A percentile compares a stretch with the other conserved stretches of the same genome.
Evolutionary conservation across 2,329 filamentous ascomycete species (phyloP).

Genomic region (Leptoxyphium fumago): DNA sequence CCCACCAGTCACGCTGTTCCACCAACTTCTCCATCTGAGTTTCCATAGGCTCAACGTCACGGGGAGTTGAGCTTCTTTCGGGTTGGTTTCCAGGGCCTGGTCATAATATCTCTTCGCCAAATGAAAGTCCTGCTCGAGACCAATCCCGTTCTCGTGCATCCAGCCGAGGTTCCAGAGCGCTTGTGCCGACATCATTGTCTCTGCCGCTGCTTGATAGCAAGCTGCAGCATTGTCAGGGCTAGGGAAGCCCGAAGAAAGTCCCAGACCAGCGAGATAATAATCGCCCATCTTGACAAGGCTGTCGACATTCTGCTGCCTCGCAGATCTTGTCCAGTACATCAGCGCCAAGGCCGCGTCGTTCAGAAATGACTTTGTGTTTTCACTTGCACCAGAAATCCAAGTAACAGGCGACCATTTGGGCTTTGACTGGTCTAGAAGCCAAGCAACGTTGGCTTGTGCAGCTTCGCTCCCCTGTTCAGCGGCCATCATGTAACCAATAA

Average conservation of each 20-base stretch:
- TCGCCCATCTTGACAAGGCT: constrained; percentile 96
- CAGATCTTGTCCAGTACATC: constrained; percentile 89
- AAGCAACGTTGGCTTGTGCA: constrained; percentile 81
- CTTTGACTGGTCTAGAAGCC: constrained; percentile 56
- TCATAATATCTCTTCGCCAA: constrained; percentile 95
- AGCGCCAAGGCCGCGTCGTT: constrained; percentile 55
- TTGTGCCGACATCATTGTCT: constrained; percentile 83
- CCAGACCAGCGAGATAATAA: constrained; percentile 79
- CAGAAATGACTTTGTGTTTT: constrained; percentile 26
- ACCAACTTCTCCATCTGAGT: constrained; percentile 70
- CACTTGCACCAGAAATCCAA: constrained; percentile 3
- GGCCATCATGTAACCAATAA: constrained; percentile 71
- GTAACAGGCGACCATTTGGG: constrained; percentile 17
- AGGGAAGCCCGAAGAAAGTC: constrained; percentile 25
- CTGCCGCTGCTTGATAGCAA: constrained; percentile 84
- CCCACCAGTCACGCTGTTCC: constrained; percentile 88
- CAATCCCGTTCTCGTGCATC: constrained; percentile 98
- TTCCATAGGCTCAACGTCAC: constrained; percentile 82
- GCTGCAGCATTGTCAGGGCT: constrained; percentile 78
- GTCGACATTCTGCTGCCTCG: constrained; percentile 84
- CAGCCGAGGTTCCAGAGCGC: constrained; percentile 94
- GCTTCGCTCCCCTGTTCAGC: constrained; percentile 86
- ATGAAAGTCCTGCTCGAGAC: constrained; percentile 88
- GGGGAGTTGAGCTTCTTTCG: constrained; percentile 74
- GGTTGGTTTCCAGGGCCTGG: constrained; percentile 75